Evolutionary conservation across 768 basidiomycete species (phyloP).

Genomic region (Boletus eberwhitei): DNA sequence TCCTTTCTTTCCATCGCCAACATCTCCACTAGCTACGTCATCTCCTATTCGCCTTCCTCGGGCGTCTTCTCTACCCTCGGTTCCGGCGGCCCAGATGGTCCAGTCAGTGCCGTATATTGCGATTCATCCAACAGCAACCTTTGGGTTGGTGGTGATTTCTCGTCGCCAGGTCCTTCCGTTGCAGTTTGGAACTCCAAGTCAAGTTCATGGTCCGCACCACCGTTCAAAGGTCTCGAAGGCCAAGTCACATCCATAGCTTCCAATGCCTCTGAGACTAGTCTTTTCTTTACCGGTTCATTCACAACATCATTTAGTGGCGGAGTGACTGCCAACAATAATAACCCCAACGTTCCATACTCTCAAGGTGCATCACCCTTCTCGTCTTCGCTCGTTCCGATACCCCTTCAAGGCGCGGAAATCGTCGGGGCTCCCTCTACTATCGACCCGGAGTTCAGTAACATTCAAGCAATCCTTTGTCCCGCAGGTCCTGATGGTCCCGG

Average conservation of each 20-base stretch:
- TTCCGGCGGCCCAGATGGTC: conserved; percentile 68
- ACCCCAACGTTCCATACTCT: conserved; percentile 84
- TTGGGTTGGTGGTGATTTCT: conserved; percentile 79
- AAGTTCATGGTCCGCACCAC: conserved; percentile 69
- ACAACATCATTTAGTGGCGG: conserved; percentile 64
- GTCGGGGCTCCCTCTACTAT: conserved; percentile 63
- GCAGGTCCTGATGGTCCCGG: conserved; percentile 74
- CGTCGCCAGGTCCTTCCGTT: conserved; percentile 61
- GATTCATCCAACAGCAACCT: conserved; percentile 61
- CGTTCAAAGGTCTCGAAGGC: conserved; percentile 75
- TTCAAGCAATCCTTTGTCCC: conserved; percentile 80
- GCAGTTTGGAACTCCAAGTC: conserved; percentile 67
- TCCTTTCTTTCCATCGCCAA: conserved; percentile 71
- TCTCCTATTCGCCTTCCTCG: conserved; percentile 63
- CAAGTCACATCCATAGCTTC: conserved; percentile 74
- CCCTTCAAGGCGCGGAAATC: conserved; percentile 55
- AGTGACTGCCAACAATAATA: conserved; percentile 56
- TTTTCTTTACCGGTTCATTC: conserved; percentile 91
- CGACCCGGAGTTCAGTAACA: conserved; percentile 56
- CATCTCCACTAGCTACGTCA: conserved; percentile 65
- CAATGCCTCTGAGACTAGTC: conserved; percentile 64
- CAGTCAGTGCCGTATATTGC: conserved; percentile 73
- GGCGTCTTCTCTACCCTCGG: conserved; percentile 60
- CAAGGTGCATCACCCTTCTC: conserved; percentile 81
- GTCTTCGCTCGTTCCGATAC: conserved; percentile 82